These are phyloP conservation scores for Iris macrosiphon DNA, from an alignment of 106 monocot species.

Conservation along the genomic window DNA sequence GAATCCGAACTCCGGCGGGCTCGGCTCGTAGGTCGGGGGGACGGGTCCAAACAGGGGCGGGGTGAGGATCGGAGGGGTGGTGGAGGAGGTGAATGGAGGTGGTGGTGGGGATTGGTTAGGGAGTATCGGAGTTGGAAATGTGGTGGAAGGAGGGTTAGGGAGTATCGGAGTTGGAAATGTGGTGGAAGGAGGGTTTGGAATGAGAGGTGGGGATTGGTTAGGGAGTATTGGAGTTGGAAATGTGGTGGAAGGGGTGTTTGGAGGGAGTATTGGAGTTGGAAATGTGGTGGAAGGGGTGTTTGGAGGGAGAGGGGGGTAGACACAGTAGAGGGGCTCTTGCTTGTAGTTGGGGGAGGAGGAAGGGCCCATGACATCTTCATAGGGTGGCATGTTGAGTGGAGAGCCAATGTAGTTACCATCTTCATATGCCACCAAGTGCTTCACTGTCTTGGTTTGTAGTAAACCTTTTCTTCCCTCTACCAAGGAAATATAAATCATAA, in stretches of 20 bases:
- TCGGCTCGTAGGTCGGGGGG: constrained; percentile 11
- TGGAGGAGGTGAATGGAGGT: constrained; percentile 1
- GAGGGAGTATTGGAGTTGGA: constrained; percentile 12
- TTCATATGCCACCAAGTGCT: too few species aligned
- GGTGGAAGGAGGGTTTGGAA: constrained; percentile 4
- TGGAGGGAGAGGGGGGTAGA: constrained; percentile 26
- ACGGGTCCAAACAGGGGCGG: background rate
- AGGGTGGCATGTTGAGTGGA: constrained; percentile 29
- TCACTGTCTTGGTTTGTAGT: too few species aligned
- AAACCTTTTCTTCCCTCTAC: constrained; percentile 18
- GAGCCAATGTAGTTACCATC: constrained; percentile 12
- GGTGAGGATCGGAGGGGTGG: constrained; percentile 7
- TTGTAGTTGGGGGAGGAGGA: constrained; percentile 22
- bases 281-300: background rate
- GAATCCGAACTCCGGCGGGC: constrained; percentile 8
- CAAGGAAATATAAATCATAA: background rate
- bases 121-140: constrained; percentile 1
- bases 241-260: constrained; percentile 3
- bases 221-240: constrained; percentile 3
- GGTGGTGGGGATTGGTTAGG: constrained; percentile 7
- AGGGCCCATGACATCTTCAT: constrained; percentile 33
- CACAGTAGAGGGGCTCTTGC: constrained; percentile 26
- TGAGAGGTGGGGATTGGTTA: constrained; percentile 7
- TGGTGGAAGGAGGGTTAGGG: background rate
- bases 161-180: background rate